Conservation (phyloP, 2,329 filamentous ascomycete genomes). For the Talaromyces sp. region DNA sequence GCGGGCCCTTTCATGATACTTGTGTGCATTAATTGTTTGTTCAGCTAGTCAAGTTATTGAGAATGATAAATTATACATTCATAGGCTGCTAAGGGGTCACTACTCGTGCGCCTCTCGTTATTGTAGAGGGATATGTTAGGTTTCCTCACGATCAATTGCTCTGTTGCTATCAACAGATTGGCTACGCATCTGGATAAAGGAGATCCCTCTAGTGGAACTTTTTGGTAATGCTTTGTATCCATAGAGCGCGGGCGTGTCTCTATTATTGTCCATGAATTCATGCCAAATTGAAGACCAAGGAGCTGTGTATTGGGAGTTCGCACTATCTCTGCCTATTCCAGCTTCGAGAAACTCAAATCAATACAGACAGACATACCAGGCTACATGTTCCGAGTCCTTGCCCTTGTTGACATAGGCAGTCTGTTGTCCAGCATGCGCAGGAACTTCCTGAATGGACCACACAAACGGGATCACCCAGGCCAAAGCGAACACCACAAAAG, state of each 20-base stretch:
- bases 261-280: no score
- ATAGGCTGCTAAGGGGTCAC: neutral
- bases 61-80: neutral
- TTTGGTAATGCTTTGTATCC: no score
- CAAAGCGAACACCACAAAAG: neutral
- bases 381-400: neutral
- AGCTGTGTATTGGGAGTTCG: no score
- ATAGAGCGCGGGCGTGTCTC: no score
- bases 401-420: neutral
- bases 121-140: neutral
- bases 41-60: neutral
- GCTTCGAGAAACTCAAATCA: no score
- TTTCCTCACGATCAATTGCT: neutral
- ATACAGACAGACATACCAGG: neutral
- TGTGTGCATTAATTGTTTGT: neutral
- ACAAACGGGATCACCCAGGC: constrained; percentile 5
- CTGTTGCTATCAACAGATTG: neutral
- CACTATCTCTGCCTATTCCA: no score
- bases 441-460: neutral
- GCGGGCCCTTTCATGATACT: neutral
- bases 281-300: no score
- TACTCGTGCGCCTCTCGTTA: neutral
- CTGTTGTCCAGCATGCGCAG: neutral
- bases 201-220: no score
- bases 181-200: no score